Base-by-base conservation (phyloP, 345 rosid genomes). In the Geranium brycei region DNA sequence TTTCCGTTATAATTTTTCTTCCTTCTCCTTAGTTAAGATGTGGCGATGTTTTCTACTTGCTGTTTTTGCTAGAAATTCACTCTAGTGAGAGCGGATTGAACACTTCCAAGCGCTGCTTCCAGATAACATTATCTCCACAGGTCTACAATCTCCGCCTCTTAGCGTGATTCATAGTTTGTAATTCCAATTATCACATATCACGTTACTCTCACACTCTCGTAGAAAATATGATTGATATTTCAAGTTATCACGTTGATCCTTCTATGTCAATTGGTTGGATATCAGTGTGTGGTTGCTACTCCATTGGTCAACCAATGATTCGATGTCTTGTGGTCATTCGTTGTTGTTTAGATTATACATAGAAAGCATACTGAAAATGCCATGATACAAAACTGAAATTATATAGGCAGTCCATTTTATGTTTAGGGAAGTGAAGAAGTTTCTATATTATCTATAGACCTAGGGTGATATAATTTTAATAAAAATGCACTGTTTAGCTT, bases 101-200 rank as follows among this genome's bases (percentile, higher is more conserved):
- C 68, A 93, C 97, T 76, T 93, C 99, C 1, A 82, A 81, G 18
- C 82, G 84, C 31, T 93, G 96, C 79, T 93, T 85, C 77, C 95
- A 85, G 70, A 81, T 93, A 51, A 85, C 81, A 14, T 69, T 93
- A 38, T 67, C 81, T 70, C 96, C 89, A 6, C 99, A 90, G 91
- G 99, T 88, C 68, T n/a, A 61, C 59, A 7, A 15, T 63, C 19
- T 60, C 30, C 41, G 31, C 13, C 15, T 38, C 69, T 41, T 38
- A 30, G 59, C 5, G 31, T 15, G 28, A 16, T 18, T 64, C 13
- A 14, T 30, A 15, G 6, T 51, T 38, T 64, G 15, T 65, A 40
- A 19, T 70, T 58, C 31, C 11, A 0, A 18, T 41, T 11, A 16
- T 16, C 7, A 0, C 57, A 61, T 19, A 35, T 58, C 17, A 62